Percentiles rank a stretch among this genome's conserved stretches.
These are phyloP conservation scores for Dioszegia crocea DNA, from an alignment of 768 basidiomycete species.

Conservation along the genomic window DNA sequence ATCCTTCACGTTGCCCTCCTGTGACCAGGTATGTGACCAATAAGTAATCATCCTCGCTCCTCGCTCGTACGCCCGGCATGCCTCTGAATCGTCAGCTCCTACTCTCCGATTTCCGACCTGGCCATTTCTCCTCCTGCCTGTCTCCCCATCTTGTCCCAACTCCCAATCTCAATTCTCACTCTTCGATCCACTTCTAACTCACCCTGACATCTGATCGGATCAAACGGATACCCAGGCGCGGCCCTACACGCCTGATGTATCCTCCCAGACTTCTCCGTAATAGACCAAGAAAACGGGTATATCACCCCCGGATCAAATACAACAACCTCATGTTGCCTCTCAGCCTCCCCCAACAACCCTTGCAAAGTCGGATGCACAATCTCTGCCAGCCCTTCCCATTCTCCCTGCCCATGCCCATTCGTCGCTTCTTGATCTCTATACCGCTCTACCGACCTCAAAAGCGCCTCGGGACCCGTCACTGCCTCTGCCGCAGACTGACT, in stretches of 20 bases:
- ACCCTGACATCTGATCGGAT: conserved; percentile 18
- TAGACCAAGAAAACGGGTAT: conserved; percentile 18
- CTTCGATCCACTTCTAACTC: background rate
- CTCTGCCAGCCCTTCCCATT: background rate
- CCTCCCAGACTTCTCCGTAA: background rate
- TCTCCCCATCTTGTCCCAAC: too few relatives aligned
- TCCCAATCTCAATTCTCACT: background rate
- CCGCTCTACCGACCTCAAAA: conserved; percentile 4
- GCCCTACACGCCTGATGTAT: conserved; percentile 13
- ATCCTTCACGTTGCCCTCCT: conserved; percentile 2
- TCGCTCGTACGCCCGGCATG: conserved; percentile 14
- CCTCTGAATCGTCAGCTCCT: conserved; percentile 11
- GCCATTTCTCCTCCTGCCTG: too few relatives aligned
- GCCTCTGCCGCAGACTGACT: conserved; percentile 4
- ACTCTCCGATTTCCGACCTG: too few relatives aligned
- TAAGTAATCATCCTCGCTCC: conserved; percentile 21
- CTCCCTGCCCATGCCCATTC: too few relatives aligned
- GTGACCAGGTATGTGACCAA: conserved; percentile 23
- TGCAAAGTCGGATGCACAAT: background rate
- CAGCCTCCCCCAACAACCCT: background rate
- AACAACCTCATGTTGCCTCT: conserved; percentile 3
- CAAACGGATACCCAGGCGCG: conserved; percentile 5
- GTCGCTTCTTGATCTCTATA: background rate
- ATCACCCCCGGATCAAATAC: conserved; percentile 12
- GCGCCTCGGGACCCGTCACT: conserved; percentile 21